These are phyloP conservation scores for Candida sanyaensis DNA, from an alignment of 1,139 yeast genomes.

Conservation along the genomic window DNA sequence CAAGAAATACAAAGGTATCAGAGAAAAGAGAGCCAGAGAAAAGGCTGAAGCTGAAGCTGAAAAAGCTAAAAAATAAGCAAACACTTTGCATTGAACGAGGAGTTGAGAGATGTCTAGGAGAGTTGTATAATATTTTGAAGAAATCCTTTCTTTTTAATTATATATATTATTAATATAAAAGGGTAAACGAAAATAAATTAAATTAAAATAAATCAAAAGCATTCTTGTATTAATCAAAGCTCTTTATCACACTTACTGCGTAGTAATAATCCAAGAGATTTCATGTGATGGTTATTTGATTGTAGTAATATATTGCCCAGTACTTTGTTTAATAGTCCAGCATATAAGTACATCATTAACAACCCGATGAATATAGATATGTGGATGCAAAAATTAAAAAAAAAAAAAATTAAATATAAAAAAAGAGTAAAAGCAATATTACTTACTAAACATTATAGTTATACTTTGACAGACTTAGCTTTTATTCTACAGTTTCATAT, in stretches of 20 bases:
- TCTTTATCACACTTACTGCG: too few relatives aligned
- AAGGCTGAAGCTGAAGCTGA: slow-evolving; percentile 99
- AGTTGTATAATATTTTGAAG: slow-evolving; percentile 9
- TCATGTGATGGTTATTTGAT: too few relatives aligned
- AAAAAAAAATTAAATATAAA: too few relatives aligned
- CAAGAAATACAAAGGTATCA: slow-evolving; percentile 91
- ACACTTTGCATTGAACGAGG: slow-evolving; percentile 6
- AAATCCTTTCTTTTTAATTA: slow-evolving; percentile 9
- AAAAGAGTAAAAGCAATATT: background rate
- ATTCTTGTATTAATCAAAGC: background rate
- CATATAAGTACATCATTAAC: too few relatives aligned
- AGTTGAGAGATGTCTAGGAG: slow-evolving; percentile 8
- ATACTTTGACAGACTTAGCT: background rate
- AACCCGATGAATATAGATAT: background rate
- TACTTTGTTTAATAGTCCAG: too few relatives aligned
- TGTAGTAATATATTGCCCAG: too few relatives aligned
- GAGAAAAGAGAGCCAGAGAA: slow-evolving; percentile 96
- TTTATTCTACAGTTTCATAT: background rate
- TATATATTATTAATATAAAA: slow-evolving; percentile 10
- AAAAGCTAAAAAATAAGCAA: slow-evolving; percentile 81
- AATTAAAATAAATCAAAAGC: background rate
- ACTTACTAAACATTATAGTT: background rate
- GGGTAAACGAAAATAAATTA: slow-evolving; percentile 4
- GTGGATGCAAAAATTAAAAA: background rate
- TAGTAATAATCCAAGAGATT: too few relatives aligned